Evolutionary conservation across 2,329 filamentous ascomycete genomes (phyloP), one percentile per base, ranked within the genome.

Genomic region (Aspergillus transmontanensis): DNA sequence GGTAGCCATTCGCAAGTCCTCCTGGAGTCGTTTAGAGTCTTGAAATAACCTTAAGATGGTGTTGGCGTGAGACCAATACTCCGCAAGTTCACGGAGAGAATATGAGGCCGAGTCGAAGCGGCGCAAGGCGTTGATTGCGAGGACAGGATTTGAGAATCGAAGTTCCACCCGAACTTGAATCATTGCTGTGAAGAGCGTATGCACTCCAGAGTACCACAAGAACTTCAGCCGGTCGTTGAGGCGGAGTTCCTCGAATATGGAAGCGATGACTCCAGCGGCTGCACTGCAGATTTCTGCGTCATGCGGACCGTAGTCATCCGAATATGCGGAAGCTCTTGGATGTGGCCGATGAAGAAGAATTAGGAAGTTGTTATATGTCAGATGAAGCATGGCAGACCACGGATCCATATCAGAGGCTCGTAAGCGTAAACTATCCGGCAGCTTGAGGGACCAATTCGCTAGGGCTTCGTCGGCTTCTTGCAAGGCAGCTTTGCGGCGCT

Each of bases 261-360:
- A 81, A 6, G 79, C 76, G 60, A 81, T 80, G 1, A 81, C 79
- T 16, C 78, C 77, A 2, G 79, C 79, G 19, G 79, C 79, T 28
- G 78, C 78, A 64, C 79, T 81, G 66, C 79, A 81, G 43, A 81
- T 81, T 63, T 81, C 79, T 11, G 79, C 78, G 63, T 81, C 79
- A 61, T 81, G 78, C 0, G 79, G 79, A 1, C 78, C 79, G 63
- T 81, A 80, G 64, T 81, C 78, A 45, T 80, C 79, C 2, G 78
- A 78, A 62, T 79, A 79, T 2, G 78, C 76, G 0, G 79, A 79
- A 23, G 78, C 78, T 64, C 76, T 72, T 41, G 79, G 79, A 65
- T 81, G 79, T 11, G 79, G 79, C 36, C 79, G 77, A 69, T 81
- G 79, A 11, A 81, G 73, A 14, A 81, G 73, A 58, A 81, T 81